Conservation (phyloP, 371 early-diverging fungal species). For the Mortierella polycephala region DNA sequence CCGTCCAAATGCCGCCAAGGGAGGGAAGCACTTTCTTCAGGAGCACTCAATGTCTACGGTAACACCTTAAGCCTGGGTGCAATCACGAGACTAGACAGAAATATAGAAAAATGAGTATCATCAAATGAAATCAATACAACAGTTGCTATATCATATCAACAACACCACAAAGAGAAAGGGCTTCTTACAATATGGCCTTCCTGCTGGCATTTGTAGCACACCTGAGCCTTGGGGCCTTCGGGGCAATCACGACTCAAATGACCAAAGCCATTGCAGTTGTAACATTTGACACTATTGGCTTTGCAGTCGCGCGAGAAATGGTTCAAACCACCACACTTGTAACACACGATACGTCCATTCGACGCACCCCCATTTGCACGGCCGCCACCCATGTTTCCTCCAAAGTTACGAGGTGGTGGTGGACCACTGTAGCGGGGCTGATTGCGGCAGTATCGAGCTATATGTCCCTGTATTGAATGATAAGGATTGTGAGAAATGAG, state of each 20-base stretch:
- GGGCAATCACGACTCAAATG: slow-evolving; percentile 60
- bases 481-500: background rate
- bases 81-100: slow-evolving; percentile 57
- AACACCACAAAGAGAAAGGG: no score
- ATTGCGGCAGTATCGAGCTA: slow-evolving; percentile 66
- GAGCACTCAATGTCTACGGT: background rate
- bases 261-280: slow-evolving; percentile 67
- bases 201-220: slow-evolving; percentile 71
- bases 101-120: slow-evolving; percentile 4
- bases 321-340: slow-evolving; percentile 70
- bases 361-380: slow-evolving; percentile 19
- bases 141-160: background rate
- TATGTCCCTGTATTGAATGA: slow-evolving; percentile 60
- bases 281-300: slow-evolving; percentile 70
- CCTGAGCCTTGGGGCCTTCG: slow-evolving; percentile 65
- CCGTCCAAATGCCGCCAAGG: no score
- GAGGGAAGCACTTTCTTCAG: background rate
- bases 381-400: slow-evolving; percentile 18
- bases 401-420: slow-evolving; percentile 39
- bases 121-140: no score
- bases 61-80: slow-evolving; percentile 33
- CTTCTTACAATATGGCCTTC: slow-evolving; percentile 64
- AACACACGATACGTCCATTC: slow-evolving; percentile 59
- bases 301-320: slow-evolving; percentile 74
- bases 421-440: slow-evolving; percentile 50